Evolutionary conservation across 2,329 filamentous ascomycete species (phyloP).

Genomic region (Epichloe uncinata): DNA sequence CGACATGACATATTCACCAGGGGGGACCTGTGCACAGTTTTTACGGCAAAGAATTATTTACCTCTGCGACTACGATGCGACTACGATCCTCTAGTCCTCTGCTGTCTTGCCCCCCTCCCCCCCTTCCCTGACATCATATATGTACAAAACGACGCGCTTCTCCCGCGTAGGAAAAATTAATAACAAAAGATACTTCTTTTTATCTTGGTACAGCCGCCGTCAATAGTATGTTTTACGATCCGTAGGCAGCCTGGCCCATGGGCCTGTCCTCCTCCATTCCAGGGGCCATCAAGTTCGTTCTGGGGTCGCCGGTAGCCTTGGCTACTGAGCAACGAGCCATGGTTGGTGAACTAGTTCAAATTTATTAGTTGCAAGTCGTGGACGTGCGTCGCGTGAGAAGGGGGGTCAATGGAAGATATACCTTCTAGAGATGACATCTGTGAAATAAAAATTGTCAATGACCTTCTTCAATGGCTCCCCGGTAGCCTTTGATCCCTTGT

Average conservation of each 20-base stretch:
- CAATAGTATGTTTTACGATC: conserved; percentile 26
- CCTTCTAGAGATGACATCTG: conserved; percentile 93
- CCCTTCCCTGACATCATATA: conserved; percentile 20
- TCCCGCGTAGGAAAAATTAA: conserved; percentile 11
- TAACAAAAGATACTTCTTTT: conserved; percentile 19
- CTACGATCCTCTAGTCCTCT: not conserved
- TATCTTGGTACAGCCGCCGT: conserved; percentile 22
- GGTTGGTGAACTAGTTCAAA: conserved; percentile 64
- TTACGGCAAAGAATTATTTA: conserved; percentile 11
- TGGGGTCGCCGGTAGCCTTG: conserved; percentile 68
- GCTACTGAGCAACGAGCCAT: conserved; percentile 96
- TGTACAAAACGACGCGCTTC: conserved; percentile 23
- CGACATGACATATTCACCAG: not conserved
- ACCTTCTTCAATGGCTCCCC: conserved; percentile 68
- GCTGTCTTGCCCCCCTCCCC: not conserved
- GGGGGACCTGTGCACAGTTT: not conserved
- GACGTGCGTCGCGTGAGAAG: not conserved
- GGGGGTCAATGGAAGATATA: conserved; percentile 31
- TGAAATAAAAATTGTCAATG: conserved; percentile 97
- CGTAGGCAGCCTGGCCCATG: conserved; percentile 48
- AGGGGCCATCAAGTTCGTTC: conserved; percentile 68
- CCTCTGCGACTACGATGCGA: conserved; percentile 1
- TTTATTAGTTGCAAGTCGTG: not conserved
- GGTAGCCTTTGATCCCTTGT: conserved; percentile 69
- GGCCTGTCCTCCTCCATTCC: conserved; percentile 52